Base-by-base conservation (phyloP, 2,329 filamentous ascomycete genomes). In the Fusarium duplospermum region DNA sequence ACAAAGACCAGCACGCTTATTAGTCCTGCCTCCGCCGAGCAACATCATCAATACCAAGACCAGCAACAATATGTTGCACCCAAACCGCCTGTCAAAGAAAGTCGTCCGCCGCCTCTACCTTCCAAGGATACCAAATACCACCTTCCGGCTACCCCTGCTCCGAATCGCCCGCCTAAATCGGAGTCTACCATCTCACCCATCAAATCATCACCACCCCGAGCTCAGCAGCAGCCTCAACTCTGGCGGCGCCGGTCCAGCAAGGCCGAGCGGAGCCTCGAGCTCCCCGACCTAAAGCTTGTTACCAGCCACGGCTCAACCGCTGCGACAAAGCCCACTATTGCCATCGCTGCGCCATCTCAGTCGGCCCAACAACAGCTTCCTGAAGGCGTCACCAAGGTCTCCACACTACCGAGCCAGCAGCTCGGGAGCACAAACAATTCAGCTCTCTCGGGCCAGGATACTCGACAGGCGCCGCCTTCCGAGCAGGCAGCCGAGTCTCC, bases 211-310 rank as follows among this genome's bases (percentile, higher is more conserved):
- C 80, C 81, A 18, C 74, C 81, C 27, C 76, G 77, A 31, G 22
- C 54, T 10, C 67, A 60, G 11, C 68, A 69, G 35, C 78, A 80
- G 33, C 76, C 79, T 50, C 80, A 85, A 57, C 78, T 85, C 54
- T 89, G 87, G 88, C 84, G 85, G 66, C 84, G 88, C 62, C 85
- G 88, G 54, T 88, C 87, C 16, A 80, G 85, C 29, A 89, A 87
- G 77, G 83, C 82, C 64, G 86, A 89, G 63, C 82, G 83, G 62
- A 84, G 80, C 69, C 78, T 87, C 36, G 84, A 86, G 56, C 82
- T 89, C 6, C 80, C 87, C 10, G 84, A 86, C 66, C 84, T 90
- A 60, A 87, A 86, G 68, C 81, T 90, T 63, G 77, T 84, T 58
- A 76, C 81, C 45, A 89, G 86, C 65, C 84, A 88, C 80, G 87